A percentile compares a stretch with the other conserved stretches of the same genome.
These are phyloP conservation scores for Nicotiana knightiana DNA, from an alignment of 257 asterid species.

Conservation along the genomic window DNA sequence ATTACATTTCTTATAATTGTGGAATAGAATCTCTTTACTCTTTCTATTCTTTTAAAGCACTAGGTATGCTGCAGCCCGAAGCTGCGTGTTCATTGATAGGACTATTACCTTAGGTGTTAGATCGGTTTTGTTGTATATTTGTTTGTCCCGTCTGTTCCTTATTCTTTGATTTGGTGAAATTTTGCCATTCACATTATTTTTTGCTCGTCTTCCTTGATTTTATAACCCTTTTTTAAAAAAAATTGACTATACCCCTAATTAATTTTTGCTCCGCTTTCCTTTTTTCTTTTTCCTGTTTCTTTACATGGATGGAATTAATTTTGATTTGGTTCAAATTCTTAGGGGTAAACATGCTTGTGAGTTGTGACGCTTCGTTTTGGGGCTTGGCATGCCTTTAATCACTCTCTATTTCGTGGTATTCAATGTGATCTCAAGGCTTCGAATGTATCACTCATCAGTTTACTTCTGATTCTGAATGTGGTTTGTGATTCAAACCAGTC, in stretches of 20 bases:
- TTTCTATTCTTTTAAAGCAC: not conserved
- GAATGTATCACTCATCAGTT: not conserved
- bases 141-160: not conserved
- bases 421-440: not conserved
- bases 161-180: slow-evolving; percentile 1
- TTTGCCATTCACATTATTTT: not conserved
- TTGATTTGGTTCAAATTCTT: not conserved
- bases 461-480: not conserved
- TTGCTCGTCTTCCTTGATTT: slow-evolving; percentile 4
- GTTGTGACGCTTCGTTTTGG: not conserved
- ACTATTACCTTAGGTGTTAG: not conserved
- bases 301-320: not conserved
- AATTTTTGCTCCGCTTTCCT: not conserved
- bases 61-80: not conserved
- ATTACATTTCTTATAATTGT: not conserved
- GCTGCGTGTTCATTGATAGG: not conserved
- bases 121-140: not conserved
- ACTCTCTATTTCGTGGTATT: not conserved
- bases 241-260: not conserved
- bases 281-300: not conserved
- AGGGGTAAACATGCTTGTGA: not conserved
- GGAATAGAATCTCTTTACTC: not conserved
- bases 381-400: not conserved
- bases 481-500: not conserved
- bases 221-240: not conserved